Base-by-base conservation (phyloP, 306 rosid genomes). In the Pueraria montana region DNA sequence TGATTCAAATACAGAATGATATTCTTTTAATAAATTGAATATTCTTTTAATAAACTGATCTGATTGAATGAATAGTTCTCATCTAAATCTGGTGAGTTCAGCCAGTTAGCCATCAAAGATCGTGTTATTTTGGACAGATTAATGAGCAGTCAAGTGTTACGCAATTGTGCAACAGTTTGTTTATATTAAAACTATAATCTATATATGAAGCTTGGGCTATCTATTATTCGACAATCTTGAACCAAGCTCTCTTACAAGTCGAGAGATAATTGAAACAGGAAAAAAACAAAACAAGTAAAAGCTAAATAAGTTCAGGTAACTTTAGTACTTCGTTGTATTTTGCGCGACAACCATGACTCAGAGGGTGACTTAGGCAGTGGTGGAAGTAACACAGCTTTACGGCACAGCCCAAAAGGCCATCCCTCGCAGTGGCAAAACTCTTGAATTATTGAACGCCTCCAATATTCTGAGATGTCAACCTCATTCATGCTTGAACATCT, bases 371-470 rank as follows among this genome's bases (percentile, higher is more conserved):
- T 96, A 1, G 99, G 98, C 71, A 94, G 81, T n/a, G 97, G 99
- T 36, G 98, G 98, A 82, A 96, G 97, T n/a, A 96, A 87, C 80
- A 91, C 79, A 55, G 94, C 96, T 87, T 79, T 94, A 38, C 97
- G 88, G 75, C 95, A 91, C 38, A 96, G 89, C 27, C 98, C 99
- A 45, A 96, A 96, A 1, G 99, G 98, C 99, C 99, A 96, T 3
- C 99, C 99, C 50, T 94, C 86, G 11, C 98, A 96, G 23, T 94
- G 99, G 71, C 92, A 86, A 8, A 92, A 71, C 85, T 96, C 94
- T 74, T 72, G 93, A 84, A 96, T 86, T 82, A 87, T 88, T 0
- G 97, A 89, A 45, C 89, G 90, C 92, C 81, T 86, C 90, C 88
- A 84, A 70, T 80, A 81, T 11, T 75, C 83, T 11, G 67, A 83